Percentiles rank a stretch among this genome's conserved stretches.
Conservation (phyloP, 106 monocot genomes). For the Dioscorea dumetorum region DNA sequence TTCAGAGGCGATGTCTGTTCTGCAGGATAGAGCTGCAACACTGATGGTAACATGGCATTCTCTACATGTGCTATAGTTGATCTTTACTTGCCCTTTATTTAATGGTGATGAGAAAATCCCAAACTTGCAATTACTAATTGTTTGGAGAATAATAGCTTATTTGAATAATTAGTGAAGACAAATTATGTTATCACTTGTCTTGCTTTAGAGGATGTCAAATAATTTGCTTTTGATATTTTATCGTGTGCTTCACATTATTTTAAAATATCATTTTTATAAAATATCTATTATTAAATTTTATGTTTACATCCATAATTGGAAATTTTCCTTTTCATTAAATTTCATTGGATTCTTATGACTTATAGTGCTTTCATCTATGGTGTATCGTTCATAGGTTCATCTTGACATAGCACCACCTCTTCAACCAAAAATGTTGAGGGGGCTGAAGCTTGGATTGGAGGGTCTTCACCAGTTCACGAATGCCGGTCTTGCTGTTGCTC, state of each 20-base stretch:
- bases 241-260: too few species aligned
- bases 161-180: too few species aligned
- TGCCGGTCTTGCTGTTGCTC: slow-evolving; percentile 87
- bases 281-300: too few species aligned
- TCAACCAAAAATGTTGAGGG: slow-evolving; percentile 27
- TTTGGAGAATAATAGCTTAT: too few species aligned
- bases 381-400: slow-evolving; percentile 37
- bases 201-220: too few species aligned
- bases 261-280: too few species aligned
- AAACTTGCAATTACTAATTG: too few species aligned
- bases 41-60: slow-evolving; percentile 33
- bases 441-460: slow-evolving; percentile 62
- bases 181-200: too few species aligned
- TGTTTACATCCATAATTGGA: background rate
- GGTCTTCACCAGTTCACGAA: slow-evolving; percentile 88
- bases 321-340: background rate
- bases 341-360: background rate
- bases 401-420: slow-evolving; percentile 55
- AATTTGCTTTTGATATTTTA: too few species aligned
- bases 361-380: background rate
- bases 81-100: too few species aligned
- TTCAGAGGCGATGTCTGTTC: slow-evolving; percentile 65
- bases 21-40: slow-evolving; percentile 48
- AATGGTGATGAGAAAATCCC: too few species aligned
- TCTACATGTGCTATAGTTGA: too few species aligned